These are phyloP conservation scores for Heterobasidion parviporum DNA, from an alignment of 1,284 basidiomycete species.

Conservation along the genomic window DNA sequence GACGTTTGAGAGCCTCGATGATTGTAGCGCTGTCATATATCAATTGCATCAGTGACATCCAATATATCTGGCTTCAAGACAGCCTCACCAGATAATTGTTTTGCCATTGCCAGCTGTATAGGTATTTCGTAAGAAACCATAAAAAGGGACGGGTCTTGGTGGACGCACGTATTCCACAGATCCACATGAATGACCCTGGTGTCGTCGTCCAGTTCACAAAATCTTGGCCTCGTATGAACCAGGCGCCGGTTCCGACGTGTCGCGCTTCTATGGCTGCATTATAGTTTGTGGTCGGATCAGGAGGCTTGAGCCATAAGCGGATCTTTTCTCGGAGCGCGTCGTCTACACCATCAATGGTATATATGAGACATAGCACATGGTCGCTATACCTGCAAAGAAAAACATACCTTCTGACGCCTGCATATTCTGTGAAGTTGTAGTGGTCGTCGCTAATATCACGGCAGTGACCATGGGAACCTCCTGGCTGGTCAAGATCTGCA, in stretches of 20 bases:
- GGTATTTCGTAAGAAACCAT: too few relatives aligned
- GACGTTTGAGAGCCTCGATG: not conserved
- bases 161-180: slow-evolving; percentile 3
- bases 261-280: not conserved
- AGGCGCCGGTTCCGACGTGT: not conserved
- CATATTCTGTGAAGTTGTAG: too few relatives aligned
- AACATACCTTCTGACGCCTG: too few relatives aligned
- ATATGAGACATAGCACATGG: too few relatives aligned
- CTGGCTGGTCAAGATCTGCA: too few relatives aligned
- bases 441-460: too few relatives aligned
- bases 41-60: not conserved
- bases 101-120: slow-evolving; percentile 1
- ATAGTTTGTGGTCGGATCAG: not conserved
- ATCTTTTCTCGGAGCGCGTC: not conserved
- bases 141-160: not conserved
- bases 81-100: slow-evolving; percentile 1
- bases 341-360: too few relatives aligned
- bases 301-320: not conserved
- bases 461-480: too few relatives aligned
- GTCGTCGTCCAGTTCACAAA: not conserved
- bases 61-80: not conserved
- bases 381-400: too few relatives aligned
- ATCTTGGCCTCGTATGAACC: not conserved
- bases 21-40: slow-evolving; percentile 1
- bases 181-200: not conserved